phyloP scores from a whole-genome alignment of 805 yeast species.

The Yarrowia keelungensis region DNA sequence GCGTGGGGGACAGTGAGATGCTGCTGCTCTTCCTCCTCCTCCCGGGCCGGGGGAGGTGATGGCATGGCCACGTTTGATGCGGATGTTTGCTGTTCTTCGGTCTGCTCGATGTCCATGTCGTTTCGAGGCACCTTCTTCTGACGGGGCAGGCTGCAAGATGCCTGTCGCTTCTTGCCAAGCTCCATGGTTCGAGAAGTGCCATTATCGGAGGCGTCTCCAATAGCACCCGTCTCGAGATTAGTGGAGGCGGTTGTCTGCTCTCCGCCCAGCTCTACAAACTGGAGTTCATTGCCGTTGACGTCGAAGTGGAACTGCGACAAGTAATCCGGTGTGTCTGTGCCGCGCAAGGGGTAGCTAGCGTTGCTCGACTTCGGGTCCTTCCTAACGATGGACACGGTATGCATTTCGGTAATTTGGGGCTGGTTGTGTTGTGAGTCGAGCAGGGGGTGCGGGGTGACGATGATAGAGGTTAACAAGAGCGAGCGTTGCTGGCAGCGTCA shows the following conservation, averaged over 20 bases:
- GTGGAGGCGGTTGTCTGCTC: constrained; percentile 11
- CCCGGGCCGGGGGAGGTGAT: constrained; percentile 35
- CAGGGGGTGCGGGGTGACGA: constrained; percentile 9
- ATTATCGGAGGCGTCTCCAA: background rate
- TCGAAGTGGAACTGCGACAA: constrained; percentile 37
- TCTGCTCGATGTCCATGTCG: constrained; percentile 29
- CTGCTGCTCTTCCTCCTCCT: constrained; percentile 36
- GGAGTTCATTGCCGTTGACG: constrained; percentile 36
- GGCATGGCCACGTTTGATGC: constrained; percentile 39
- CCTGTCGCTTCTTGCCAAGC: constrained; percentile 30
- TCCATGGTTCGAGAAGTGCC: background rate
- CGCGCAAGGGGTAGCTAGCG: constrained; percentile 33
- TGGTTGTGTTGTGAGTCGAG: constrained; percentile 1
- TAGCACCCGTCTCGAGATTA: background rate
- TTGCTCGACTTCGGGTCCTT: constrained; percentile 31
- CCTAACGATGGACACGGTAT: constrained; percentile 33
- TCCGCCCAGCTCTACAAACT: constrained; percentile 26
- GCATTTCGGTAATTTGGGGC: constrained; percentile 26
- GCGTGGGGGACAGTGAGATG: constrained; percentile 18
- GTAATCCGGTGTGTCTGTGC: constrained; percentile 37
- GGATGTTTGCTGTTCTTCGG: constrained; percentile 35
- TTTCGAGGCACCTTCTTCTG: constrained; percentile 29
- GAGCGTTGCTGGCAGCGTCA: background rate
- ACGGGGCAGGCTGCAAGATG: constrained; percentile 31
- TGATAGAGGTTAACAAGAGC: background rate